phyloP scores from a whole-genome alignment of 75 land plant genomes.

The Cunninghamia lanceolata region DNA sequence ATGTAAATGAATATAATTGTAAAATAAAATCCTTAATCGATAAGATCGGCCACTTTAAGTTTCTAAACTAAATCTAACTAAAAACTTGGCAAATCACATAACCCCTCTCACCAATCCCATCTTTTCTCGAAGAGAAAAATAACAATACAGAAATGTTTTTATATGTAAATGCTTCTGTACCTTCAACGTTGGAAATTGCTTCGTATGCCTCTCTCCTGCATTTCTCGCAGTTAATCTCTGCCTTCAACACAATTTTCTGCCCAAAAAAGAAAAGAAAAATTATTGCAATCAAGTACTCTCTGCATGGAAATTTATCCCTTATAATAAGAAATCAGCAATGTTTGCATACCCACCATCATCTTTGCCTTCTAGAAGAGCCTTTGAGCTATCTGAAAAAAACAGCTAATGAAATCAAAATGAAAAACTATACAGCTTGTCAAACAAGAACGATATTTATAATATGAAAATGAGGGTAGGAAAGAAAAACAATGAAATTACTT shows the following conservation, averaged over 20 bases:
- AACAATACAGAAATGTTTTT: not conserved
- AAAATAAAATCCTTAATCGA: too few species aligned
- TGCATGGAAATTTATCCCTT: not conserved
- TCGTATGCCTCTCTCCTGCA: not conserved
- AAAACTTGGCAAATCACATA: not conserved
- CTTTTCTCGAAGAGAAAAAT: not conserved
- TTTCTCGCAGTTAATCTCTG: not conserved
- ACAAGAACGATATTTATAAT: not conserved
- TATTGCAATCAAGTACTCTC: not conserved
- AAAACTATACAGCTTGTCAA: not conserved
- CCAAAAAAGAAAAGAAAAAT: not conserved
- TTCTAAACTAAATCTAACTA: not conserved
- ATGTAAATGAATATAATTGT: too few species aligned
- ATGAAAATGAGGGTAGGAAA: not conserved
- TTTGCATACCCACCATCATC: not conserved
- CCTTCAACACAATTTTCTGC: conserved; percentile 10
- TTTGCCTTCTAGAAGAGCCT: not conserved
- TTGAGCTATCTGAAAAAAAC: not conserved
- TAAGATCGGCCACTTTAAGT: too few species aligned
- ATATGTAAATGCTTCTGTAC: not conserved
- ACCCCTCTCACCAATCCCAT: not conserved
- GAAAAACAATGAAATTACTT: not conserved
- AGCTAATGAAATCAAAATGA: not conserved
- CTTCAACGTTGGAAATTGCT: not conserved
- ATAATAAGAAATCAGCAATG: not conserved